Conservation (phyloP, 306 rosid genomes). For the Leucaena leucocephala region DNA sequence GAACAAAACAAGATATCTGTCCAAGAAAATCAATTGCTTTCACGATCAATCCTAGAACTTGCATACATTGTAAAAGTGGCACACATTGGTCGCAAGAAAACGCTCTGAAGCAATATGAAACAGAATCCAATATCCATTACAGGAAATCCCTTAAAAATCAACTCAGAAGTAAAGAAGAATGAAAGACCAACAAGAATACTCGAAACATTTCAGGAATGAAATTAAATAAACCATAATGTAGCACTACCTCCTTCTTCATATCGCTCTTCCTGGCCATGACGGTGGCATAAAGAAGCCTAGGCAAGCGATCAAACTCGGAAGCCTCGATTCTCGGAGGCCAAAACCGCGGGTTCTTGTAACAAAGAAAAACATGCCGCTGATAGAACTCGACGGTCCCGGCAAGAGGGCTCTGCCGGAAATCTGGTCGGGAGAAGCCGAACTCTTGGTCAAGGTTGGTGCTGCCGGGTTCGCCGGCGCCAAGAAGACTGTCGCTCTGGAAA, state of each 20-base stretch:
- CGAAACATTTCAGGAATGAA: not conserved
- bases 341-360: conserved; percentile 64
- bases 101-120: not conserved
- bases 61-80: not conserved
- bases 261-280: conserved; percentile 57
- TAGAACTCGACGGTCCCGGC: conserved; percentile 66
- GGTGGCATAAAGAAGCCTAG: conserved; percentile 69
- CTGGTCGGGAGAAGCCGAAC: conserved; percentile 55
- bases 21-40: not conserved
- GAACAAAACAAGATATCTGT: not conserved
- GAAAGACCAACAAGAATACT: not conserved
- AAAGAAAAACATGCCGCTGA: conserved; percentile 63
- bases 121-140: not conserved
- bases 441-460: conserved; percentile 25
- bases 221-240: conserved; percentile 3
- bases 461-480: conserved; percentile 17
- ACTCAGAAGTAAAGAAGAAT: not conserved
- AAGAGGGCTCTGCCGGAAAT: conserved; percentile 52
- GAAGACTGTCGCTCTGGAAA: conserved; percentile 59
- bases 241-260: conserved; percentile 56
- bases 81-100: not conserved
- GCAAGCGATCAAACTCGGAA: conserved; percentile 71
- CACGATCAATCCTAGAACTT: not conserved
- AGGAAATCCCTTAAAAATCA: not conserved
- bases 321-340: conserved; percentile 78